These are phyloP conservation scores for Durio zibethinus DNA, from an alignment of 345 rosid species.

Conservation along the genomic window DNA sequence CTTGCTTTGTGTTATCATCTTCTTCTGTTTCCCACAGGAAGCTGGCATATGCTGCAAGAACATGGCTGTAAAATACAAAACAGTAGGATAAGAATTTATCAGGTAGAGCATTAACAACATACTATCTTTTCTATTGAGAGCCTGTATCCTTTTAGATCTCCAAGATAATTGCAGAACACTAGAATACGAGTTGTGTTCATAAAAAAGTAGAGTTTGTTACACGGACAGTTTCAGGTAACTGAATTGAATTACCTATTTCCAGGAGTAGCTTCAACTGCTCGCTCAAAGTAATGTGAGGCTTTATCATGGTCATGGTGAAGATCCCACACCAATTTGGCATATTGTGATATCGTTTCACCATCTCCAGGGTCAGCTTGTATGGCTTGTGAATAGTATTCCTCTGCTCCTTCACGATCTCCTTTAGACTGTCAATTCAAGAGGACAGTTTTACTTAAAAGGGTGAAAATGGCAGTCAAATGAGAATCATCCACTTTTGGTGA, in stretches of 20 bases:
- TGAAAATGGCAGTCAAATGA: neutral
- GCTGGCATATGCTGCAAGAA: constrained; percentile 72
- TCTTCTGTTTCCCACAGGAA: constrained; percentile 68
- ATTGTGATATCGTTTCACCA: constrained; percentile 49
- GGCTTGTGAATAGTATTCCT: constrained; percentile 51
- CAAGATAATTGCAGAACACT: neutral
- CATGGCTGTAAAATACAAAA: constrained; percentile 40
- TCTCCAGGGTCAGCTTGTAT: constrained; percentile 51
- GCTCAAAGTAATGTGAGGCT: constrained; percentile 59
- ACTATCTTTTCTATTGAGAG: too few relatives aligned
- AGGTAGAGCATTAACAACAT: neutral
- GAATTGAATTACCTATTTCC: constrained; percentile 47
- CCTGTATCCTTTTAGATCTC: neutral
- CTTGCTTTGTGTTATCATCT: constrained; percentile 13
- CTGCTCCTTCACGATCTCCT: constrained; percentile 47
- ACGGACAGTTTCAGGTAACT: neutral
- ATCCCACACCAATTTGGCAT: constrained; percentile 49
- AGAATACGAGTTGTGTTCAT: neutral
- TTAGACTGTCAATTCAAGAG: constrained; percentile 34
- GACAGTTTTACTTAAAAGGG: neutral
- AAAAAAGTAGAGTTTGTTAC: neutral
- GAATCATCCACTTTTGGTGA: neutral
- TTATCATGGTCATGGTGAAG: constrained; percentile 42
- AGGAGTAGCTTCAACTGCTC: constrained; percentile 59
- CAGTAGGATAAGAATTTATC: neutral